Evolutionary conservation across 1,284 basidiomycete genomes (phyloP), one percentile per base, ranked within the genome.

Genomic region (Caloboletus firmus): DNA sequence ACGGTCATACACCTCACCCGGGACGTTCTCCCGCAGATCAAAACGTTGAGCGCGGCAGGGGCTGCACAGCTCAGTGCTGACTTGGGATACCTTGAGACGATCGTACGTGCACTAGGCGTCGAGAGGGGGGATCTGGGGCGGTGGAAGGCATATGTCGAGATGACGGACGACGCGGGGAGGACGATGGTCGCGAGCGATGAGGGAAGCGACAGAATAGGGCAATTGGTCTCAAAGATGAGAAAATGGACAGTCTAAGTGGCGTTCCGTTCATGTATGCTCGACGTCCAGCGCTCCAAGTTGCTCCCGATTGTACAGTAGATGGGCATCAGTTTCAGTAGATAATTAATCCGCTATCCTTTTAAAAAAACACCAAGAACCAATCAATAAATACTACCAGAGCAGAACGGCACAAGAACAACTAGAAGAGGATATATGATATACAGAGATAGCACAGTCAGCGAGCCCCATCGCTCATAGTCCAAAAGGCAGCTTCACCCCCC

Each of bases 51-150:
- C 11, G 65, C 72, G 5, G 72, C 79, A 1, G 96, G 95, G 1
- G 84, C 88, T 2, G 84, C 85, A 10, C 96, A 98, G 67, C 79
- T 99, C n/a, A 79, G 82, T 1, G 87, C 88, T 1, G 96, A 98
- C 72, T 72, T 99, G 51, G 88, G 84, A 24, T 97, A 98, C 71
- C 78, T 99, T 26, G 82, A 82, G 15, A 97, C 95, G 64, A 94
- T 98, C 39, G 89, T 95, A n/a, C 78, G 86, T 34, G 93, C 93
- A 22, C 77, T 98, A 48, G 94, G 95, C 63, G 91, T 95, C 5
- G 91, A 95, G 60, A 86, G 80, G 68, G 80, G 81, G 2, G 84
- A 84, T 34, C 72, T 95, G 35, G 87, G 88, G 57, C 76, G 75
- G 61, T 95, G 91, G 92, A 85, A 80, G 66, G 80, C 82, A 52